A percentile compares a stretch with the other conserved stretches of the same genome.
Evolutionary conservation across 805 yeast species (phyloP).

Genomic region (Saccharomycopsis synnaedendra): DNA sequence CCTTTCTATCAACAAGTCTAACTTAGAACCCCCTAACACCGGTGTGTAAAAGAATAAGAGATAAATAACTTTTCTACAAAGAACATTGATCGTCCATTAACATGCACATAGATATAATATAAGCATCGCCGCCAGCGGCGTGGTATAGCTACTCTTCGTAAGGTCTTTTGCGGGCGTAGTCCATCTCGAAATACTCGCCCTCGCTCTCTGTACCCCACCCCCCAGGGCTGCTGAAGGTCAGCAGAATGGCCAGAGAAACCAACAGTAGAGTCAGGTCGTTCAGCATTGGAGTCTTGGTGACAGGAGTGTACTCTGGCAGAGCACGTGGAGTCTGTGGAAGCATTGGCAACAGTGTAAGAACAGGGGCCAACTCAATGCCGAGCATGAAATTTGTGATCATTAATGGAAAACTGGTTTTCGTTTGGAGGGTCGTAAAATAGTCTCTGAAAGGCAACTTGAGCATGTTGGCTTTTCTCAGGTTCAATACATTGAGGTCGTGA

Average conservation of each 20-base stretch:
- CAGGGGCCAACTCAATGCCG: constrained; percentile 3
- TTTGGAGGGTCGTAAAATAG: neutral
- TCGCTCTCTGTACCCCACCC: no score
- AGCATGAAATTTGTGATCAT: constrained; percentile 7
- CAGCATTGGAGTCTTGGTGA: neutral
- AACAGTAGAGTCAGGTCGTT: no score
- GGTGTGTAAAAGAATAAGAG: no score
- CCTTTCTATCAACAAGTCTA: no score
- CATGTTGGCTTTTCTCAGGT: constrained; percentile 3
- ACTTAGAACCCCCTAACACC: no score
- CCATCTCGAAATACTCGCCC: no score
- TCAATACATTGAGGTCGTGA: neutral
- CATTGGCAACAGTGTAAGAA: neutral
- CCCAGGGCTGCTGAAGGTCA: neutral
- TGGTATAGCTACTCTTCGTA: no score
- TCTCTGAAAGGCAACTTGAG: constrained; percentile 1
- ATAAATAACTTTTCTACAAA: no score
- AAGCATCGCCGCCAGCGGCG: no score
- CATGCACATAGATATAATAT: no score
- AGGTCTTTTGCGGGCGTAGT: no score
- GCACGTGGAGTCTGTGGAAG: neutral
- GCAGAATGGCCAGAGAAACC: neutral
- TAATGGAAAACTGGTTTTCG: neutral
- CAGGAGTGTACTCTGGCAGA: neutral
- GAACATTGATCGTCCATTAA: no score